Conservation (phyloP, 164 flowering plant genomes). For the Vitis rotundifolia region DNA sequence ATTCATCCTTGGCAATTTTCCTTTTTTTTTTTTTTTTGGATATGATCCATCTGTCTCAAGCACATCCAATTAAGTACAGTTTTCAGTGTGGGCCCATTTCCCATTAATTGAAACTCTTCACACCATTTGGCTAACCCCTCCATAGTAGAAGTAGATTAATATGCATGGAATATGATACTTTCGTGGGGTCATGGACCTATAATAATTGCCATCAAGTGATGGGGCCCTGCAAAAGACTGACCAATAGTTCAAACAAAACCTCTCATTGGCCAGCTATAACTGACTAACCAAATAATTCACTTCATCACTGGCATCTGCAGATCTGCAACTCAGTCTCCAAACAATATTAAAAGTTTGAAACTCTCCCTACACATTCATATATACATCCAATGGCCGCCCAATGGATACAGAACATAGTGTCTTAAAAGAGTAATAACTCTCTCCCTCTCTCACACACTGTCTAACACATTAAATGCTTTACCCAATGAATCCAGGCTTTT, state of each 20-base stretch:
- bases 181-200: conserved; percentile 8
- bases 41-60: no score
- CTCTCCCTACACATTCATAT: background rate
- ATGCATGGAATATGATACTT: conserved; percentile 6
- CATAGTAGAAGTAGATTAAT: conserved; percentile 4
- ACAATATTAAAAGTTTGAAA: background rate
- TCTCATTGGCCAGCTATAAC: conserved; percentile 24
- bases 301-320: conserved; percentile 1
- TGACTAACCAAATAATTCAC: conserved; percentile 18
- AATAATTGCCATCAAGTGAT: conserved; percentile 8
- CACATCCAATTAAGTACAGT: no score
- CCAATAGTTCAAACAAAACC: background rate
- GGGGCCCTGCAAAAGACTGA: background rate
- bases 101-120: no score
- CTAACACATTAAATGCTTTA: no score
- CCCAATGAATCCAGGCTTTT: background rate
- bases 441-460: no score
- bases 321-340: conserved; percentile 1
- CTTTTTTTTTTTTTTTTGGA: no score
- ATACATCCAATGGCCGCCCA: background rate
- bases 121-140: background rate
- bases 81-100: no score
- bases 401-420: background rate
- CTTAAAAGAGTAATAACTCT: background rate
- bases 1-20: background rate